A percentile compares a stretch with the other conserved stretches of the same genome.
These are phyloP conservation scores for Daldinia concentrica DNA, from an alignment of 495 filamentous ascomycete genomes.

Conservation along the genomic window DNA sequence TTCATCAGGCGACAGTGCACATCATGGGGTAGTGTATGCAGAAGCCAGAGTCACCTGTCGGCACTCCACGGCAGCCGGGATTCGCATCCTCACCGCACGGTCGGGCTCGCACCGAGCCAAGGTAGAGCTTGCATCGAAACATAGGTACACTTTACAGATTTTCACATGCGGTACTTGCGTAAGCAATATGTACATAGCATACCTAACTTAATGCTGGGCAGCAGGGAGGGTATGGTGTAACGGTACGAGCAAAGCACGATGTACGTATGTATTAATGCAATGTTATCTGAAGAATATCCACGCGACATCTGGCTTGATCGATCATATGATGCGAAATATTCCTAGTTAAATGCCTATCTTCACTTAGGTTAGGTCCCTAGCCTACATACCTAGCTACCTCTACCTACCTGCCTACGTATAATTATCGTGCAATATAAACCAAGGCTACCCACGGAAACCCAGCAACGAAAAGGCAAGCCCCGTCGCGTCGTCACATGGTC, in stretches of 20 bases:
- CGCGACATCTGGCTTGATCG: neutral
- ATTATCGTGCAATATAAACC: neutral
- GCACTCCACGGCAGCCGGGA: neutral
- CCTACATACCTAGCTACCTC: neutral
- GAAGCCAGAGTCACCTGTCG: neutral
- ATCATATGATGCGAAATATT: neutral
- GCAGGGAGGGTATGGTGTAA: neutral
- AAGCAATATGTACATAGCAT: neutral
- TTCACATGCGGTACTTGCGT: neutral
- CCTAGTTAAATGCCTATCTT: neutral
- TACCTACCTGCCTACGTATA: no score
- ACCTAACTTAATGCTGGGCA: neutral
- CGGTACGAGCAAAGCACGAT: neutral
- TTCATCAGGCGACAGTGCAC: neutral
- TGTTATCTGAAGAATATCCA: neutral
- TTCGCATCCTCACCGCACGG: conserved; percentile 1
- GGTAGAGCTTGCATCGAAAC: neutral
- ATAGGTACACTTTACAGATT: neutral
- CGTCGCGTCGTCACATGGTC: neutral
- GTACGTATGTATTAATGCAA: no score
- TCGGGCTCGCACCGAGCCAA: neutral
- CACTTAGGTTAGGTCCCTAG: neutral
- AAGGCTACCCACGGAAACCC: neutral
- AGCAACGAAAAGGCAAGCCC: neutral
- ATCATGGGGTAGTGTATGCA: neutral